Evolutionary conservation across 2,329 filamentous ascomycete genomes (phyloP), one percentile per base, ranked within the genome.

Genomic region (Curvularia spicifera): DNA sequence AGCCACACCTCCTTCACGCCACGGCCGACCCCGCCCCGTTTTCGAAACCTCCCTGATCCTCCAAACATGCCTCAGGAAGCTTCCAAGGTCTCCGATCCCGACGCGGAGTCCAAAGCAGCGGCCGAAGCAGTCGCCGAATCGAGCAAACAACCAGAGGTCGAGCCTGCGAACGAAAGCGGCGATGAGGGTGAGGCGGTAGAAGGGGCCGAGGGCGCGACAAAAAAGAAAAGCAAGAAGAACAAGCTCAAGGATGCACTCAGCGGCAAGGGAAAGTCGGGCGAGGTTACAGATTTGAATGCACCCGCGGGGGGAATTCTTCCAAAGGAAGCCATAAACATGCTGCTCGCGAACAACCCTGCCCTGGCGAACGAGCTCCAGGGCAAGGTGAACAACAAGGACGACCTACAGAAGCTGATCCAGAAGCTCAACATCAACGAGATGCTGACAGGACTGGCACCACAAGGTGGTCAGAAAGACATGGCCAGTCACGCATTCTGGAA

Each of bases 401-500:
- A 71, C 10, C 55, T 77, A 20, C 77, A 82, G 48, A 80, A 86
- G 46, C 71, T 83, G 64, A 72, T 88, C 63, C 85, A 85, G 78
- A 84, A 85, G 67, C 81, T 91, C 73, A 88, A 83, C 64, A 79
- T 91, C 54, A 84, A 88, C 72, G 88, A 91, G 63, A 86, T 91
- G 72, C 86, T 91, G 84, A 91, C 89, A 1, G 89, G 89, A 0
- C 78, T 91, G 70, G 89, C 93, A 15, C 83, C 91, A 7, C 88
- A 86, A 61, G 91, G 90, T 55, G 96, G 95, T 83, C 96, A 96
- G 72, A 97, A 97, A 81, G 93, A 97, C 74, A 97, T 97, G 92
- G 93, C 89, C 6, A 91, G 89, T 57, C 97, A 98, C 84, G 97
- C 96, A 79, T 99, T 99, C 81, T 99, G 95, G 95, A 89, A 92